Evolutionary conservation across 2,329 filamentous ascomycete genomes (phyloP).

Genomic region (Fusarium penzigii): DNA sequence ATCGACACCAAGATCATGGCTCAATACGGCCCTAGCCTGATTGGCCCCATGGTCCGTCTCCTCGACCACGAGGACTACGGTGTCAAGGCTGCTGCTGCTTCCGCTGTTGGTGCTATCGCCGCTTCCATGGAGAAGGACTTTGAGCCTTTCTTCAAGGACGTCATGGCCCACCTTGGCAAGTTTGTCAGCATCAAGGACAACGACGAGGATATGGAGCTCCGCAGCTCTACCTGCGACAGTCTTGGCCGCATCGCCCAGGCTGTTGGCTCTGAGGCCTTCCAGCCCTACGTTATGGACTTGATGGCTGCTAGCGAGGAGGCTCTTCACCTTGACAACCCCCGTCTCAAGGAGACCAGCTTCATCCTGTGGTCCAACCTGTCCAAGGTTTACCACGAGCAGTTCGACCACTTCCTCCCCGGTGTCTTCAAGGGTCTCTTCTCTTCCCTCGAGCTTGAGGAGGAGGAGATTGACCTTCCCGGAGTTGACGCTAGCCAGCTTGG

Average conservation of each 20-base stretch:
- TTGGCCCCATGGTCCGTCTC: constrained; percentile 81
- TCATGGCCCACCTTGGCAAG: constrained; percentile 84
- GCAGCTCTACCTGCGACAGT: constrained; percentile 86
- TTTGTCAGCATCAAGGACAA: constrained; percentile 86
- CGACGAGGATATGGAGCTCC: constrained; percentile 86
- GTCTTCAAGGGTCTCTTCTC: constrained; percentile 80
- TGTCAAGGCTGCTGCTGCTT: constrained; percentile 86
- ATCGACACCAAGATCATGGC: constrained; percentile 76
- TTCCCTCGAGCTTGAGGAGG: constrained; percentile 84
- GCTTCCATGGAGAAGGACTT: constrained; percentile 81
- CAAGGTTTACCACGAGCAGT: constrained; percentile 87
- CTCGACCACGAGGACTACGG: constrained; percentile 83
- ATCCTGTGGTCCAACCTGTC: constrained; percentile 94
- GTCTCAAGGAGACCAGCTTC: constrained; percentile 93
- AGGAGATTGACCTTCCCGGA: constrained; percentile 79
- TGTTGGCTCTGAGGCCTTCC: constrained; percentile 82
- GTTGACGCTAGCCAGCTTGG: constrained; percentile 58
- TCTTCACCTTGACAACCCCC: constrained; percentile 82
- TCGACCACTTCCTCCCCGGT: constrained; percentile 74
- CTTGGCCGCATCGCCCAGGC: constrained; percentile 91
- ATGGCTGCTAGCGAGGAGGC: constrained; percentile 94
- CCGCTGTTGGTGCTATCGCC: constrained; percentile 88
- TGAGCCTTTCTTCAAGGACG: constrained; percentile 86
- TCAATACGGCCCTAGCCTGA: constrained; percentile 78
- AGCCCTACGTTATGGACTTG: constrained; percentile 85